Evolutionary conservation across 352 stramenopile species (phyloP).

Genomic region (Phytophthora gonapodyides): DNA sequence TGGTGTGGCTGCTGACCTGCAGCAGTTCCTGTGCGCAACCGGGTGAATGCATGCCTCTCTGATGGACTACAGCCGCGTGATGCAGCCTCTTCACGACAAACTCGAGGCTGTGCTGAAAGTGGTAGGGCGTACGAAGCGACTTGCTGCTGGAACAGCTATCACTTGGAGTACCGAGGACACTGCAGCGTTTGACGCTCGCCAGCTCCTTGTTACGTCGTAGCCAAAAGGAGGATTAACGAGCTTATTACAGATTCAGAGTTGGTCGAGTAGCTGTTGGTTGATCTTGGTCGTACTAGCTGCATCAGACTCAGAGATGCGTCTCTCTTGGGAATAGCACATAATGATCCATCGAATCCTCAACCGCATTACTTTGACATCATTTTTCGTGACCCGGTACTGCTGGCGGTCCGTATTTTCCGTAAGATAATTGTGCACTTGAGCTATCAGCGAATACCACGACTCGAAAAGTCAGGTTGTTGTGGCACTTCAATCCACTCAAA

Average conservation of each 20-base stretch:
- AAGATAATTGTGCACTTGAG: too few species aligned
- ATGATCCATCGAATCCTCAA: conserved; percentile 11
- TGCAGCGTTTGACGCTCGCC: background rate
- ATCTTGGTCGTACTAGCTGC: background rate
- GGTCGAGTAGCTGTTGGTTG: background rate
- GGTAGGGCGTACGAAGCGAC: too few species aligned
- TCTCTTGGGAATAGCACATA: conserved; percentile 6
- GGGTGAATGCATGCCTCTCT: conserved; percentile 29
- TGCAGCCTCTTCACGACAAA: too few species aligned
- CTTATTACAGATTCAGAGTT: conserved; percentile 9
- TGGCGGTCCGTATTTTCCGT: too few species aligned
- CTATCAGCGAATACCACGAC: too few species aligned
- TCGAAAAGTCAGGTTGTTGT: too few species aligned
- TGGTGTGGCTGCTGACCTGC: conserved; percentile 12
- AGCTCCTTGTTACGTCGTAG: background rate
- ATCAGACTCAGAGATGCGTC: background rate
- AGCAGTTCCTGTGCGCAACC: conserved; percentile 32
- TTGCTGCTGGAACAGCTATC: too few species aligned
- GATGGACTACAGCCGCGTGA: conserved; percentile 21
- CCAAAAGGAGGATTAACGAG: background rate
- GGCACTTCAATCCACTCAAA: too few species aligned
- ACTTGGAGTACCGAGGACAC: too few species aligned
- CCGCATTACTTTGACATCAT: conserved; percentile 8
- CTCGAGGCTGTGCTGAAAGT: too few species aligned
- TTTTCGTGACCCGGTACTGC: background rate